Conservation (phyloP, 768 basidiomycete genomes). For the Collybia sordida region DNA sequence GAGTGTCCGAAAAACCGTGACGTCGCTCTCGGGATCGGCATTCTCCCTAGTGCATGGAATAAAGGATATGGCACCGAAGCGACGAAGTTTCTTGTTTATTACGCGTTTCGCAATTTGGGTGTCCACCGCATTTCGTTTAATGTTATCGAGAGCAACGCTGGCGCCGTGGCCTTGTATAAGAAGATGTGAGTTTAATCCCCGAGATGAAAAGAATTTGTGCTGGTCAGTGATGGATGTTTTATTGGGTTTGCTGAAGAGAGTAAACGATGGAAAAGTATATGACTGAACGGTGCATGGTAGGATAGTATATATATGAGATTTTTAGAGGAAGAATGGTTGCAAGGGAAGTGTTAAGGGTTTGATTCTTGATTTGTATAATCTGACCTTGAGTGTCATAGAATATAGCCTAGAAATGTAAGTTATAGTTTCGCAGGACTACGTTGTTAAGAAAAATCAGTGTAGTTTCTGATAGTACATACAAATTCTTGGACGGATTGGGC, state of each 20-base stretch:
- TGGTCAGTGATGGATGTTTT: not conserved
- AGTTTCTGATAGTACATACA: too few relatives aligned
- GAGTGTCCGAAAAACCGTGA: conserved; percentile 24
- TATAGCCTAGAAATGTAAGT: too few relatives aligned
- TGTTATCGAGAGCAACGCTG: conserved; percentile 1
- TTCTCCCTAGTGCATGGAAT: conserved; percentile 21
- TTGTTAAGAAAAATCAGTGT: too few relatives aligned
- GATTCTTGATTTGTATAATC: too few relatives aligned
- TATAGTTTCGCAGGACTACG: too few relatives aligned
- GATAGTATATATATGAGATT: conserved; percentile 38
- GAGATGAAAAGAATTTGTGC: not conserved
- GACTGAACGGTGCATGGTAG: conserved; percentile 35
- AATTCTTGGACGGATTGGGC: too few relatives aligned
- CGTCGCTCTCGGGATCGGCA: conserved; percentile 20
- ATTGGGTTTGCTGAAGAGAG: conserved; percentile 44
- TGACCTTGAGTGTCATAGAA: too few relatives aligned
- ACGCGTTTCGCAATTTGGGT: conserved; percentile 2
- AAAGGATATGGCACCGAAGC: conserved; percentile 18
- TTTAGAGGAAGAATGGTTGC: conserved; percentile 37
- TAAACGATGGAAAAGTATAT: conserved; percentile 30
- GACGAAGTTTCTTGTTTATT: conserved; percentile 1
- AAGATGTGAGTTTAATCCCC: conserved; percentile 23
- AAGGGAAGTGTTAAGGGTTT: too few relatives aligned
- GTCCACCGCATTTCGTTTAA: conserved; percentile 1
- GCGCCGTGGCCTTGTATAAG: conserved; percentile 15